phyloP scores from a whole-genome alignment of 2,329 filamentous ascomycete species.

The Chalaropsis ovoidea region DNA sequence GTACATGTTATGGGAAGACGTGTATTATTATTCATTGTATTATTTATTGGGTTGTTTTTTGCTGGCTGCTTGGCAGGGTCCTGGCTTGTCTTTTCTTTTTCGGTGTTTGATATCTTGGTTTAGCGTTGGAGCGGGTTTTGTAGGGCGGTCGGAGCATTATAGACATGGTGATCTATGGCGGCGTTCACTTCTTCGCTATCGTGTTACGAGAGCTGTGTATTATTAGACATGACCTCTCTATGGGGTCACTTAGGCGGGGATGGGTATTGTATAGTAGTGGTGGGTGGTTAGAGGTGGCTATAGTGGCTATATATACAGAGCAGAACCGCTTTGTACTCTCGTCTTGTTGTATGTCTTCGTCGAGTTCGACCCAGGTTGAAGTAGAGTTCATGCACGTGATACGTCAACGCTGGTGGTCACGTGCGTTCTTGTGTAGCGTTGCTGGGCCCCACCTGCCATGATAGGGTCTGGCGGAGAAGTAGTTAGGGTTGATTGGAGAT shows the following conservation, averaged over 20 bases:
- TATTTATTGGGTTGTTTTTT: not conserved
- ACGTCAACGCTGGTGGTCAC: not conserved
- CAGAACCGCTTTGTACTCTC: not conserved
- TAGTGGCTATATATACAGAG: not conserved
- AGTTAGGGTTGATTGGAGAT: not conserved
- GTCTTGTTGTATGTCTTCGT: not conserved
- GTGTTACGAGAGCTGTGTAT: not conserved
- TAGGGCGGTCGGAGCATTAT: not conserved
- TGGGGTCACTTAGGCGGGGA: not conserved
- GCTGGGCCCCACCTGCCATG: not conserved
- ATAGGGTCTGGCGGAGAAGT: not conserved
- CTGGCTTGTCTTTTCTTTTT: not conserved
- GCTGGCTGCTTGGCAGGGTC: not conserved
- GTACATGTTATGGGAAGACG: not conserved
- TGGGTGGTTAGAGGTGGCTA: not conserved
- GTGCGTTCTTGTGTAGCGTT: not conserved
- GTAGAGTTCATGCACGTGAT: conserved; percentile 10
- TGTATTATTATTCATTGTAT: not conserved
- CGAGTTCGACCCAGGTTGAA: not conserved
- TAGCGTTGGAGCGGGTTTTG: not conserved
- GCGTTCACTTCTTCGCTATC: not conserved
- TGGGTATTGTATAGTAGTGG: not conserved
- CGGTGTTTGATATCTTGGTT: not conserved
- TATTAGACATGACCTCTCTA: not conserved
- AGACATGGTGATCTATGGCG: not conserved